Evolutionary conservation across 2,329 filamentous ascomycete genomes (phyloP).

Genomic region (Colletotrichum spinosum): DNA sequence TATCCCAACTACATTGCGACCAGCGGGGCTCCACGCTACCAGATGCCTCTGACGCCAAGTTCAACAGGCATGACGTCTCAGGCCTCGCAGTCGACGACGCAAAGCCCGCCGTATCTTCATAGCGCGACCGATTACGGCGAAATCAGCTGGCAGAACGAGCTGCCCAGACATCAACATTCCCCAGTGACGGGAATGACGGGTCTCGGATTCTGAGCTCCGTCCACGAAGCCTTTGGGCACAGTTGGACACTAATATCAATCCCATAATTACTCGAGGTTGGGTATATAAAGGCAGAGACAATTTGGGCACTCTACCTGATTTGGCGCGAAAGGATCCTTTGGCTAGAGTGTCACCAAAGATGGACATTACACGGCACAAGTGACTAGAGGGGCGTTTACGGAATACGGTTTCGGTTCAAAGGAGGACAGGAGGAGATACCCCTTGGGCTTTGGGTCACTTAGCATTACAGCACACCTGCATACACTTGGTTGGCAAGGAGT

Average conservation of each 20-base stretch:
- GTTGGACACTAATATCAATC: not conserved
- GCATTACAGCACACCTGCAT: too few relatives aligned
- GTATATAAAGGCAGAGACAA: too few relatives aligned
- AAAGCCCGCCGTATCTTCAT: not conserved
- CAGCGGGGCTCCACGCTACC: not conserved
- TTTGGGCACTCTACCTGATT: too few relatives aligned
- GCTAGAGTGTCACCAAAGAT: too few relatives aligned
- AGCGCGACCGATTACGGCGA: not conserved
- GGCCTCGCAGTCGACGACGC: not conserved
- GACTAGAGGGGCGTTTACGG: too few relatives aligned
- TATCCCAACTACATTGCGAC: not conserved
- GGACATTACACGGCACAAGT: too few relatives aligned
- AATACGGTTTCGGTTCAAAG: too few relatives aligned
- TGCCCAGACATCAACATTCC: not conserved
- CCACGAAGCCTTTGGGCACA: not conserved
- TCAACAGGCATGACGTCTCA: not conserved
- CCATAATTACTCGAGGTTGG: not conserved
- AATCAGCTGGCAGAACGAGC: not conserved
- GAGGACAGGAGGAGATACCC: too few relatives aligned
- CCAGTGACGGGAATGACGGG: not conserved
- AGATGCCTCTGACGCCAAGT: not conserved
- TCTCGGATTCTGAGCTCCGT: not conserved
- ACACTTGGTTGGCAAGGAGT: too few relatives aligned
- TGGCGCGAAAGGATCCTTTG: too few relatives aligned
- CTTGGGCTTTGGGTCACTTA: too few relatives aligned